Base-by-base conservation (phyloP, 2,329 filamentous ascomycete species). In the Xylariaceae sp. region DNA sequence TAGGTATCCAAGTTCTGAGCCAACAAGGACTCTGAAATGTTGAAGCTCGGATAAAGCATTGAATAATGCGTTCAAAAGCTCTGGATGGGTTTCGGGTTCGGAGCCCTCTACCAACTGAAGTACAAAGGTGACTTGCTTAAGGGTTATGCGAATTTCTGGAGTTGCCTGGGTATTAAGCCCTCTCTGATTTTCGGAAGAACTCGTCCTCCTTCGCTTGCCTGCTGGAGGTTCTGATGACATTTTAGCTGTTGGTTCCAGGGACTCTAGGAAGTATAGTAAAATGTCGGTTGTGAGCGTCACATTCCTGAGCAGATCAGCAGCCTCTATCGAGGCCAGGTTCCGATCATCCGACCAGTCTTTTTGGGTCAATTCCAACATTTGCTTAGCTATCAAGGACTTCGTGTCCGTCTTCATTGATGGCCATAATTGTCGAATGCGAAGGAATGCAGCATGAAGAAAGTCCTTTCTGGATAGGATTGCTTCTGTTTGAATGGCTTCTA, bases 1-100 rank as follows among this genome's bases (percentile, higher is more conserved):
- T 34, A 97, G 73, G 68, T 97, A 97, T 14, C 90, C 88, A 50
- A 96, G 77, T 62, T 94, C 91, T 1, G 90, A 92, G 34, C 87
- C 84, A 21, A 91, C 82, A 47, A 92, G 80, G 21, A 82, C 79
- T 63, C 88, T 86, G 63, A 93, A 86, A 49, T 89, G 85, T 57
- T 95, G 90, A 20, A 98, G 76, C 59, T 95, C 88, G 5, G 85
- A 84, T n/a, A 98, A 77, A 1, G 88, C 79, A 45, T 85, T 83
- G 69, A 97, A 98, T 3, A 98, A 74, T 22, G 80, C 82, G 48
- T 83, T 82, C 5, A 95, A 75, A 32, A 98, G 73, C 58, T 88
- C 80, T 0, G 87, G 81, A 62, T 95, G 86, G 22, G 80, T 76
- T 45, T 82, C 83, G 1, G 88, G 86, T 37, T 82, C 78, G 3